Evolutionary conservation across 2,329 filamentous ascomycete species (phyloP), one percentile per base, ranked within the genome.

Genomic region (Leptographium galeiforme): DNA sequence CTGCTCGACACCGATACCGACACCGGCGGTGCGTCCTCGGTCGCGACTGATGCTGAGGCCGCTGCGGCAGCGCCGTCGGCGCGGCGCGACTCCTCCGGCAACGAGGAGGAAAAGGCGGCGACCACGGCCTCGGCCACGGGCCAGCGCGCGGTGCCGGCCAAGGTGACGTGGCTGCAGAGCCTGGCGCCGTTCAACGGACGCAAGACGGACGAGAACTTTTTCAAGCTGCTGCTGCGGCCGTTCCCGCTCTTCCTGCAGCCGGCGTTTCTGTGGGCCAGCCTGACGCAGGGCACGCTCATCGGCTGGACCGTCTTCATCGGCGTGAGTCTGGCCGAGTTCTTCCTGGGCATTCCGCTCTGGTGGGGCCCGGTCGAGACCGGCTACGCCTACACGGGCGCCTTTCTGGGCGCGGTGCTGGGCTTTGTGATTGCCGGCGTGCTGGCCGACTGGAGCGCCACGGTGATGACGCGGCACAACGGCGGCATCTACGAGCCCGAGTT

Each of bases 301-400:
- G 91, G 90, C 58, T 97, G 91, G 90, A 95, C 90, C 1, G 87
- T 96, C 16, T 88, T 96, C 63, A 91, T 95, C 59, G 86, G 87
- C 54, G 84, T 93, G 56, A 81, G 93, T 59, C 71, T 94, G 47
- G 85, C 84, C n/a, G 80, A 84, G 55, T 83, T 94, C 59, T 91
- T 93, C 70, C 76, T 94, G 48, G 83, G 84, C 2, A 84, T 85
- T 2, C 87, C 88, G 1, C 78, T 90, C 43, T 93, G 82, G 72
- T 95, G 90, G 78, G 74, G 81, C 61, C 84, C 93, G 68, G 81
- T 87, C 51, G 70, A 87, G 62, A 88, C 87, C 1, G 90, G 90
- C n/a, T 89, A 91, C 66, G 79, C 89, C 54, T 95, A 96, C 68
- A 83, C 84, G 0, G 87, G 87, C 0, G 85, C 90, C 2, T 95